A percentile compares a stretch with the other conserved stretches of the same genome.
Evolutionary conservation across 306 rosid genomes (phyloP).

Genomic region (Dryas drummondii): DNA sequence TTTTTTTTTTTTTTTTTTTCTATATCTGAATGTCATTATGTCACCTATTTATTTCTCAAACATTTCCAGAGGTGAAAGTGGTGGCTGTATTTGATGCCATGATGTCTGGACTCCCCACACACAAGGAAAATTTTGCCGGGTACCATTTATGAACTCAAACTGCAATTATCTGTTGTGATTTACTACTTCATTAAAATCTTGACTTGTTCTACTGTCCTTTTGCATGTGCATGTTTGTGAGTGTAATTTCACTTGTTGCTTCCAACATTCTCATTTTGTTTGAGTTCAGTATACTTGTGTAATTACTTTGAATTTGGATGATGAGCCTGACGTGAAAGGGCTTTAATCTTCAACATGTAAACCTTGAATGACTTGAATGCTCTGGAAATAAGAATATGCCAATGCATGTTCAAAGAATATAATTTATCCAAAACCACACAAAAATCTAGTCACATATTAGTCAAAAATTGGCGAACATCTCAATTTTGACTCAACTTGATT

Average conservation of each 20-base stretch:
- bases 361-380: not conserved
- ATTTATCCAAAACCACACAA: not conserved
- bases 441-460: not conserved
- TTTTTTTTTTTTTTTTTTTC: not conserved
- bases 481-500: not conserved
- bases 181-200: not conserved
- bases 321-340: not conserved
- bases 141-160: conserved; percentile 37
- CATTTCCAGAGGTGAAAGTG: conserved; percentile 76
- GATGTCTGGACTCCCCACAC: conserved; percentile 89
- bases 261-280: not conserved
- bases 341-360: not conserved
- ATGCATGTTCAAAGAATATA: not conserved
- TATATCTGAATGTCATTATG: not conserved
- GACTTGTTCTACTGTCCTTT: not conserved
- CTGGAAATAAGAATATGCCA: not conserved
- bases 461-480: not conserved
- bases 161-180: conserved; percentile 8
- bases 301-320: not conserved
- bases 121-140: conserved; percentile 75
- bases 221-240: not conserved
- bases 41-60: conserved; percentile 22
- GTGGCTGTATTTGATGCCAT: conserved; percentile 90
- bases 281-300: not conserved
- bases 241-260: not conserved